phyloP scores from a whole-genome alignment of 352 stramenopile genomes.

The Aphanomyces astaci region DNA sequence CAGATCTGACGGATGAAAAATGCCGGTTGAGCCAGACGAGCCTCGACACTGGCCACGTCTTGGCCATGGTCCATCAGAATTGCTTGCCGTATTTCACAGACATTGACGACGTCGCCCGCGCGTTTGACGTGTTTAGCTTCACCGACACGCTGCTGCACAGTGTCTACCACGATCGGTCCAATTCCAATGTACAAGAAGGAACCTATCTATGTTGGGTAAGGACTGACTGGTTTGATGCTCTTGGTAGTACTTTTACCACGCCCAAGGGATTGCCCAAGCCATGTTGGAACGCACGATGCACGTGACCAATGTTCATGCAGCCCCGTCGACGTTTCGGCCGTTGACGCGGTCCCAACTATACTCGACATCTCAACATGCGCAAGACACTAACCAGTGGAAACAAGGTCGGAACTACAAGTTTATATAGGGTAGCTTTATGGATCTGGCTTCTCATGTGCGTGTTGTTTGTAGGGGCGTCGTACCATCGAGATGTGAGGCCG shows the following conservation, averaged over 20 bases:
- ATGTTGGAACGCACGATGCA: slow-evolving; percentile 57
- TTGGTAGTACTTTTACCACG: slow-evolving; percentile 46
- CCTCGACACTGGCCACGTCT: slow-evolving; percentile 42
- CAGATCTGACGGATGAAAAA: slow-evolving; percentile 2
- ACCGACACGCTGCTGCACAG: slow-evolving; percentile 48
- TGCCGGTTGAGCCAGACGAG: slow-evolving; percentile 45
- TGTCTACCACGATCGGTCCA: slow-evolving; percentile 42
- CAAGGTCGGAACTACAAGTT: too few species aligned
- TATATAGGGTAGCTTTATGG: too few species aligned
- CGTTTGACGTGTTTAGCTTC: slow-evolving; percentile 63
- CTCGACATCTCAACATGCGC: background rate
- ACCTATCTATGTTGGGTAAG: too few species aligned
- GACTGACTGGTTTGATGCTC: too few species aligned
- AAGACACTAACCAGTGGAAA: background rate
- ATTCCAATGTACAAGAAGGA: slow-evolving; percentile 46
- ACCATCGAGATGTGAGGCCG: background rate
- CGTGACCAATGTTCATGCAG: slow-evolving; percentile 59
- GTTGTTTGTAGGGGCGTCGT: background rate
- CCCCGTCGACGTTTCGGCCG: slow-evolving; percentile 60
- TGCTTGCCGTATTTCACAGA: slow-evolving; percentile 59
- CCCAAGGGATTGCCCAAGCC: slow-evolving; percentile 40
- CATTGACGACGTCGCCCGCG: slow-evolving; percentile 55
- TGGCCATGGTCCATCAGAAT: slow-evolving; percentile 71
- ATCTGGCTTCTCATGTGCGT: too few species aligned
- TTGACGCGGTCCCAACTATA: slow-evolving; percentile 40